Evolutionary conservation across 768 basidiomycete species (phyloP).

Genomic region (Suillus plorans): DNA sequence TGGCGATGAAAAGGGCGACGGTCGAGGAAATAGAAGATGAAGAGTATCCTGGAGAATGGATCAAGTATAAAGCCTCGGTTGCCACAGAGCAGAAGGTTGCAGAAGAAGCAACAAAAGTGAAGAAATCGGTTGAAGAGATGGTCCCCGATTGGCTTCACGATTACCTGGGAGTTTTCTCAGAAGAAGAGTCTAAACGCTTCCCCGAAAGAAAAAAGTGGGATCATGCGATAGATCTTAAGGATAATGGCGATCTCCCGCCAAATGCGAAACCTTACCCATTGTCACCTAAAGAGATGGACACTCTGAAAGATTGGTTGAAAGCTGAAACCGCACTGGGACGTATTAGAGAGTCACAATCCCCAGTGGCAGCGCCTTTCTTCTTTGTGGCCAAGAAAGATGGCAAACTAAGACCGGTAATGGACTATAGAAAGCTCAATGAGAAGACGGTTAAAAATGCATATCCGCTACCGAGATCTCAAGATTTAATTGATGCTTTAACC

Average conservation of each 20-base stretch:
- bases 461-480: too few relatives aligned
- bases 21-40: too few relatives aligned
- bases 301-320: constrained; percentile 9
- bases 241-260: not conserved
- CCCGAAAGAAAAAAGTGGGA: constrained; percentile 9
- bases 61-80: too few relatives aligned
- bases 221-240: constrained; percentile 10
- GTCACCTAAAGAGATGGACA: constrained; percentile 2
- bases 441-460: too few relatives aligned
- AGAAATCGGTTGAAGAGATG: not conserved
- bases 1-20: too few relatives aligned
- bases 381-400: too few relatives aligned
- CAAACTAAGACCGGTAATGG: too few relatives aligned
- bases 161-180: not conserved
- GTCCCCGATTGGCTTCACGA: not conserved
- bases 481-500: too few relatives aligned
- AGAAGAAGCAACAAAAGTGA: not conserved
- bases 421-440: too few relatives aligned
- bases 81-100: too few relatives aligned
- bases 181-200: constrained; percentile 1
- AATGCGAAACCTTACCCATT: not conserved
- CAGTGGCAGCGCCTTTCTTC: too few relatives aligned
- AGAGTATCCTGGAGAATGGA: too few relatives aligned
- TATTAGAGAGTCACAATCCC: constrained; percentile 15
- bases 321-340: constrained; percentile 5